Base-by-base conservation (phyloP, 2,329 filamentous ascomycete genomes). In the Fusarium sp. region DNA sequence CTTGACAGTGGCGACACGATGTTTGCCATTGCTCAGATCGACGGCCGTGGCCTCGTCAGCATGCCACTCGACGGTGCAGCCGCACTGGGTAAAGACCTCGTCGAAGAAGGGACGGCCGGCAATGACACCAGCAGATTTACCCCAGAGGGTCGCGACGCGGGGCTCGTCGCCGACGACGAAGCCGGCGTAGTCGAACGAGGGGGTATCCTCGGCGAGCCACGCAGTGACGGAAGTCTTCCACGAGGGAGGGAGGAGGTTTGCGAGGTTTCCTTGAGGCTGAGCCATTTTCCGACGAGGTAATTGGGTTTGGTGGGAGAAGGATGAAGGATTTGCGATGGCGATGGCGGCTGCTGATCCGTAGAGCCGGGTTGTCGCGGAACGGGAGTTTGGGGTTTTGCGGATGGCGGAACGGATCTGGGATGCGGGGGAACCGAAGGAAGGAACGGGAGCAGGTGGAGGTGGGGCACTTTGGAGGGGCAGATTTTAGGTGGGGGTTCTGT, bases 191-290 rank as follows among this genome's bases (percentile, higher is more conserved):
- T 99, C 96, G 84, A 98, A 96, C 62, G 94, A 96, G 6, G 96
- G 96, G 4, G 95, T 97, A 85, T 99, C 96, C 84, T 99, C 96
- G 79, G 95, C 93, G 16, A 98, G 92, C 96, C 96, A 99, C 78
- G 89, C 85, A 27, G 92, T 89, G 72, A 98, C 90, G 74, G 92
- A 89, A 58, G 91, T 88, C 82, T 96, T 97, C 91, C 94, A 98
- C 72, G 92, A 93, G 24, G 92, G 89, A 0, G 96, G 95, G 49
- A 98, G 91, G 73, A 98, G 90, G 81, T 97, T 91, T 78, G 85
- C 84, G 61, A 87, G 84, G 58, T 81, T 80, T 81, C 86, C 87
- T 72, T 85, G 83, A 2, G 73, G 64, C 22, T 71, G 63, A 7
- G 74, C 56, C 74, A 78, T 78, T 51, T 17, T 40, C n/a, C n/a